A percentile compares a stretch with the other conserved stretches of the same genome.
phyloP scores from a whole-genome alignment of 148 eudicot genomes.

The Rhododendron kiyosumense region DNA sequence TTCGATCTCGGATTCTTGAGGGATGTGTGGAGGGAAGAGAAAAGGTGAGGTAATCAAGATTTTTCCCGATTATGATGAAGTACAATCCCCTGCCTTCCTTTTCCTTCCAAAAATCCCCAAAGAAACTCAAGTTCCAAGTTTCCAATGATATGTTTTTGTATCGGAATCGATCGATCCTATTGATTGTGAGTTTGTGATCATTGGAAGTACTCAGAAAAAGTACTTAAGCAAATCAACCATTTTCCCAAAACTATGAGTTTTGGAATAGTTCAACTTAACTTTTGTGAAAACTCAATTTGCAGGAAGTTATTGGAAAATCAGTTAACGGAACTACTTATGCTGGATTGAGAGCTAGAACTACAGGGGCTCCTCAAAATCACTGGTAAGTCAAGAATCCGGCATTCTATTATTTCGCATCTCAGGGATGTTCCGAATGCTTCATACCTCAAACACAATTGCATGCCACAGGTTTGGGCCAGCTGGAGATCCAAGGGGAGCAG shows the following conservation, averaged over 20 bases:
- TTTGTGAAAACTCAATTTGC: conserved; percentile 17
- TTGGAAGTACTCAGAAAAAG: not conserved
- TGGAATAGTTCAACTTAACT: not conserved
- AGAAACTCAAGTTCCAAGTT: not conserved
- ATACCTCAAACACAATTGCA: not conserved
- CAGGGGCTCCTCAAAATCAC: conserved; percentile 99
- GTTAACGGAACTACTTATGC: conserved; percentile 97
- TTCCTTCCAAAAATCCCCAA: not conserved
- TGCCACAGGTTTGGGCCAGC: conserved; percentile 88
- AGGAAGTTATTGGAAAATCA: conserved; percentile 80
- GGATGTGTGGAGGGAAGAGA: not conserved
- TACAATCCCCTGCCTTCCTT: not conserved
- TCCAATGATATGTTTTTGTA: too few species aligned
- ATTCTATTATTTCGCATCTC: not conserved
- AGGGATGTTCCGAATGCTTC: not conserved
- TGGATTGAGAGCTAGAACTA: conserved; percentile 94
- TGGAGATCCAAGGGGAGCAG: conserved; percentile 99
- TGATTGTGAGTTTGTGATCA: not conserved
- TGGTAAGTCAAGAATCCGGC: conserved; percentile 43
- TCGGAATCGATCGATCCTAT: not conserved
- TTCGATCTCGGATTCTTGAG: not conserved
- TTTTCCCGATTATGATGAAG: not conserved
- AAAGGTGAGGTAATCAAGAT: not conserved
- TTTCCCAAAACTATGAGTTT: not conserved
- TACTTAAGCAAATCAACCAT: not conserved